A percentile compares a stretch with the other conserved stretches of the same genome.
Conservation (phyloP, 768 basidiomycete species). For the Lactarius hengduanensis region DNA sequence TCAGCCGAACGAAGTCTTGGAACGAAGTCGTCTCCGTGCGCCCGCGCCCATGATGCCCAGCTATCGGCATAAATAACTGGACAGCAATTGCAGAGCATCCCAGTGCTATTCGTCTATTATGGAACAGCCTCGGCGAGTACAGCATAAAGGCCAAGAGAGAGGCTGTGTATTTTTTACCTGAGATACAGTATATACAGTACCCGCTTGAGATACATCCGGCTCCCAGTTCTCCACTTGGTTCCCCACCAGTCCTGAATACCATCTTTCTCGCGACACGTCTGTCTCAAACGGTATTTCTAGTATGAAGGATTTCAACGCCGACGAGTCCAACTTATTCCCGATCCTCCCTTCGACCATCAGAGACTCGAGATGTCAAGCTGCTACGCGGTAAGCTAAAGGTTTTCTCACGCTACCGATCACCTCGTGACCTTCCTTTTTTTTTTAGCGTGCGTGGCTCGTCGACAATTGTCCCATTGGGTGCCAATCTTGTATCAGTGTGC, state of each 20-base stretch:
- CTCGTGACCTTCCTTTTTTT: not conserved
- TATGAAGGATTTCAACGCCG: not conserved
- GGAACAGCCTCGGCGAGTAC: not conserved
- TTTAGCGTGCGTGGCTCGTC: not conserved
- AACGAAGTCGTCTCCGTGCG: too few relatives aligned
- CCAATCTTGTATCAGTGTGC: not conserved
- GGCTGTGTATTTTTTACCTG: not conserved
- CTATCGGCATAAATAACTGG: not conserved
- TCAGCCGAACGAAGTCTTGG: too few relatives aligned
- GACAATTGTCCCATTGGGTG: not conserved
- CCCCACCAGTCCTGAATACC: not conserved
- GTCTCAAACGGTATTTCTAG: not conserved
- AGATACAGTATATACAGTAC: not conserved
- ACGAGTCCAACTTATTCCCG: not conserved
- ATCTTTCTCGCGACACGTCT: not conserved
- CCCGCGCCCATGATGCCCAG: too few relatives aligned
- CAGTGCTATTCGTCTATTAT: not conserved
- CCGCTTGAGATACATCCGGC: not conserved
- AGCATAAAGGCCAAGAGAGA: not conserved
- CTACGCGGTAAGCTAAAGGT: not conserved
- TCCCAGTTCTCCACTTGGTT: not conserved
- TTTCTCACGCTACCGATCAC: not conserved
- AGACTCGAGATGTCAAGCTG: not conserved
- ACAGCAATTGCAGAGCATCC: too few relatives aligned
- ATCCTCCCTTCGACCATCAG: not conserved